Evolutionary conservation across 1,284 basidiomycete genomes (phyloP), one percentile per base, ranked within the genome.

Genomic region (Macrocystidia cucumis): DNA sequence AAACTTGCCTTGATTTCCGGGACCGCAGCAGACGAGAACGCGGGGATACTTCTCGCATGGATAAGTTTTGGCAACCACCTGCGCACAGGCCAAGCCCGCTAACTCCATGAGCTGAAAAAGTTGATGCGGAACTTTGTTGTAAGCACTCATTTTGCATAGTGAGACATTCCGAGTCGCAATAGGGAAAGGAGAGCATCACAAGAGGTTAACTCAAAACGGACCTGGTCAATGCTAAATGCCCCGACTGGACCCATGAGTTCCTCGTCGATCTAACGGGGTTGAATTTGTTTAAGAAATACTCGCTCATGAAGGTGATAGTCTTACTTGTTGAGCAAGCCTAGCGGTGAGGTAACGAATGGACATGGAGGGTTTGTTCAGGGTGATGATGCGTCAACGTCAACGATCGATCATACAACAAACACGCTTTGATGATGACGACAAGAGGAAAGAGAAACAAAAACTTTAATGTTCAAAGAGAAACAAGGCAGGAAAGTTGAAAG

Each of bases 41-140:
- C 75, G 74, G 16, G 67, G 68, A 53, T 87, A 75, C 34, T 67
- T 74, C 1, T 75, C 67, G 19, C 68, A 74, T 16, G 70, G 70
- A 54, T 89, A 98, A 1, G 81, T 78, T 12, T 70, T 81, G 9
- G 82, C 81, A 1, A 98, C 65, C 0, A 88, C 77, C 57, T 95
- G 90, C 0, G 96, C 96, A 51, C 95, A 97, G 0, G 95, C 84
- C 9, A 98, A 66, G 0, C 96, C 96, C n/a, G 96, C 96, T 2
- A 99, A 74, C 54, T 99, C 95, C 93, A 98, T 98, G 18, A 99
- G 66, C 88, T 96, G 43, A 4, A 34, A 16, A n/a, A n/a, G n/a
- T n/a, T n/a, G n/a, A n/a, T n/a, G n/a, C n/a, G n/a, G n/a, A n/a
- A n/a, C n/a, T n/a, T n/a, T n/a, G n/a, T n/a, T n/a, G n/a, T n/a